Conservation (phyloP, 1,139 yeast genomes). For the Lodderomyces jiufengensis region DNA sequence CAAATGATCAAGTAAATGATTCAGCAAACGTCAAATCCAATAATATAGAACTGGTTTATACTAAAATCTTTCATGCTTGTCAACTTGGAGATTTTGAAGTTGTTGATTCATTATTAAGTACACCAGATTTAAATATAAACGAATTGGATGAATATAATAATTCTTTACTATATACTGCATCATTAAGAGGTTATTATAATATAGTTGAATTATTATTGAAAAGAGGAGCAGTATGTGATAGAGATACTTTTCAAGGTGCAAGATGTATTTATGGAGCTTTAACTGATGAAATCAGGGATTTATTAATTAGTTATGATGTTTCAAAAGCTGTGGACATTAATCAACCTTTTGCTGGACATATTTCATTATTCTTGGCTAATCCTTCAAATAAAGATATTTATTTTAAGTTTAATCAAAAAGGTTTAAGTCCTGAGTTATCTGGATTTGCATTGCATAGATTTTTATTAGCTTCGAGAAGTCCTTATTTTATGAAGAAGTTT, state of each 20-base stretch:
- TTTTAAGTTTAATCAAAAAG: slow-evolving; percentile 1
- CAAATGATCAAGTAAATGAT: too few species aligned
- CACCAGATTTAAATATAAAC: slow-evolving; percentile 57
- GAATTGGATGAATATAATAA: slow-evolving; percentile 70
- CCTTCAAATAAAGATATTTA: slow-evolving; percentile 13
- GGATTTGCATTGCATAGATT: slow-evolving; percentile 33
- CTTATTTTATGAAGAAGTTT: slow-evolving; percentile 24
- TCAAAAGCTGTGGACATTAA: slow-evolving; percentile 63
- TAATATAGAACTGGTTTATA: too few species aligned
- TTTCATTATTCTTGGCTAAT: slow-evolving; percentile 45
- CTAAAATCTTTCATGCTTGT: slow-evolving; percentile 61
- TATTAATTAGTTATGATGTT: slow-evolving; percentile 59
- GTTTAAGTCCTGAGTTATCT: slow-evolving; percentile 1
- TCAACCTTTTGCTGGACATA: slow-evolving; percentile 75
- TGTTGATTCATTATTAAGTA: slow-evolving; percentile 52
- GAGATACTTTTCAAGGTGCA: slow-evolving; percentile 79
- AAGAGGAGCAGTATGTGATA: slow-evolving; percentile 72
- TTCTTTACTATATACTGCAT: slow-evolving; percentile 68
- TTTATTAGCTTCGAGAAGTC: slow-evolving; percentile 37
- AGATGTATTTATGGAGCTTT: slow-evolving; percentile 77
- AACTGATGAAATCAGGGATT: slow-evolving; percentile 58
- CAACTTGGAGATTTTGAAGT: slow-evolving; percentile 63
- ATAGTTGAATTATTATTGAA: slow-evolving; percentile 55
- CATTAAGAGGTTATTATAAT: slow-evolving; percentile 68
- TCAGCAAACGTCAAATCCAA: too few species aligned